Evolutionary conservation across 1,139 yeast genomes (phyloP).

Genomic region (Candida tropicalis): DNA sequence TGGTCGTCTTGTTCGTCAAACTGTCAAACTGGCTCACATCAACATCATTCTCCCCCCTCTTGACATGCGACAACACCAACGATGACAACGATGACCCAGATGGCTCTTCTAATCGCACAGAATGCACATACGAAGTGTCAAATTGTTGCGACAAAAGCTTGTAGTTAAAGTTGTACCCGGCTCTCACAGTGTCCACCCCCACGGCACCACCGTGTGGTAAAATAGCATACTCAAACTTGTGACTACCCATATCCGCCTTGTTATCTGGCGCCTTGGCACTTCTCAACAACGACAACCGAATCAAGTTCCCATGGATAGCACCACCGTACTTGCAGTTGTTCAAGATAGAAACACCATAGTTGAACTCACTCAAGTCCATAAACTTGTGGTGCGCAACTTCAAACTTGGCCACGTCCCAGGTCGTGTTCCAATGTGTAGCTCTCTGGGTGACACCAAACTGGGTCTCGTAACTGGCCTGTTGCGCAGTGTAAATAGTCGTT

Average conservation of each 20-base stretch:
- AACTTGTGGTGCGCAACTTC: constrained; percentile 95
- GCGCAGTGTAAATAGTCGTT: constrained; percentile 73
- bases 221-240: constrained; percentile 79
- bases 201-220: constrained; percentile 78
- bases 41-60: constrained; percentile 85
- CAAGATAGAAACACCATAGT: constrained; percentile 84
- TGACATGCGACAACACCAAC: constrained; percentile 72
- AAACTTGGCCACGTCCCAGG: constrained; percentile 96
- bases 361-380: constrained; percentile 85
- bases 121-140: constrained; percentile 23
- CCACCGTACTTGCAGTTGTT: constrained; percentile 92
- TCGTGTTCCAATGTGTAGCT: constrained; percentile 91
- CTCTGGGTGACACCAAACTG: constrained; percentile 89
- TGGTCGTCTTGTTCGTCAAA: constrained; percentile 32
- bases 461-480: constrained; percentile 80
- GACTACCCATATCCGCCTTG: constrained; percentile 90
- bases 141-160: constrained; percentile 27
- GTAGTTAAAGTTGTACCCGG: constrained; percentile 82
- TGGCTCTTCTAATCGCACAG: constrained; percentile 30
- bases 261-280: constrained; percentile 93
- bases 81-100: too few species aligned
- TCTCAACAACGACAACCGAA: constrained; percentile 80
- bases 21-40: constrained; percentile 48
- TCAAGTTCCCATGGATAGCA: constrained; percentile 84
- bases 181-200: constrained; percentile 63